phyloP scores from a whole-genome alignment of 305 asterid genomes.

The Fraxinus dipetala region DNA sequence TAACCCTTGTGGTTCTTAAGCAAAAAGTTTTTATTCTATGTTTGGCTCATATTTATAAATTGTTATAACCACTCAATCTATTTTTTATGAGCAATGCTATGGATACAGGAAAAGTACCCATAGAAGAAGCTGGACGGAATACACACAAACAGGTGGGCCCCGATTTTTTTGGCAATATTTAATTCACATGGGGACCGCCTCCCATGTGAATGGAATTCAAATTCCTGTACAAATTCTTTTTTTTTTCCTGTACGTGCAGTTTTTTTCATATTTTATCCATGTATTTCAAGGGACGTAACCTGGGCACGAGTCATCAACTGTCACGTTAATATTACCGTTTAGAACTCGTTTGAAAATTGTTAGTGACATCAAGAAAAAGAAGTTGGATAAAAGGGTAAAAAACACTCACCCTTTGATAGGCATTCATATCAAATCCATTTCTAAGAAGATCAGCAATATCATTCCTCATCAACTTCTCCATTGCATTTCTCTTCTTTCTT shows the following conservation, averaged over 20 bases:
- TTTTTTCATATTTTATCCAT: background rate
- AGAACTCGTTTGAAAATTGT: background rate
- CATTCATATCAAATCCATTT: constrained; percentile 53
- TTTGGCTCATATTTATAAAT: background rate
- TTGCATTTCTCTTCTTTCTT: constrained; percentile 69
- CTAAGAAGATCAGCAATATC: constrained; percentile 70
- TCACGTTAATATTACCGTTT: background rate
- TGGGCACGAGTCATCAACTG: background rate
- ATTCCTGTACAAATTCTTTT: too few relatives aligned
- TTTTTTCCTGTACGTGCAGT: too few relatives aligned
- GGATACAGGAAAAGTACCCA: too few relatives aligned
- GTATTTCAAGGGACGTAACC: background rate
- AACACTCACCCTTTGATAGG: constrained; percentile 66
- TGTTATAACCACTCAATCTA: background rate
- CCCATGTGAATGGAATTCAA: too few relatives aligned
- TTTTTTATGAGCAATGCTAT: too few relatives aligned
- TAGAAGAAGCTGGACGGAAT: too few relatives aligned
- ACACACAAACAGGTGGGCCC: too few relatives aligned
- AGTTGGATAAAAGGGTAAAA: background rate
- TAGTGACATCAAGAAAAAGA: background rate
- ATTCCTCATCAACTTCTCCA: constrained; percentile 58
- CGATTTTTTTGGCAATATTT: too few relatives aligned
- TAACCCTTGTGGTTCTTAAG: background rate
- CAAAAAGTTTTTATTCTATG: background rate
- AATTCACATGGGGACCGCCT: too few relatives aligned